Percentiles rank a stretch among this genome's conserved stretches.
These are phyloP conservation scores for Posidonia oceanica DNA, from an alignment of 116 monocot genomes.

Conservation along the genomic window DNA sequence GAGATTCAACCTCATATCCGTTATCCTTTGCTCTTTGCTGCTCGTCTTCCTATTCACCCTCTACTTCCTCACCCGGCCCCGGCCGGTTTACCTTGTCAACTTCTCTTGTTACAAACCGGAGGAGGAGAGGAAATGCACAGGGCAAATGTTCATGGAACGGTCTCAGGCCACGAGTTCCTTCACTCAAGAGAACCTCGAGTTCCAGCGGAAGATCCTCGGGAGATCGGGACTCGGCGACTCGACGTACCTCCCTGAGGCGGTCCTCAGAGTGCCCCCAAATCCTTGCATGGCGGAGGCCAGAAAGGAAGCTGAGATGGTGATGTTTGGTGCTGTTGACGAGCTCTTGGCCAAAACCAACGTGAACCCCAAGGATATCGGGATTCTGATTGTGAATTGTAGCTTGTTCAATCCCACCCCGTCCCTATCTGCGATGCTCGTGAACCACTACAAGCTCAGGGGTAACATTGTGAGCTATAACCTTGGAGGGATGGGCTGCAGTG, in stretches of 20 bases:
- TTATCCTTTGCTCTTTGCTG: slow-evolving; percentile 44
- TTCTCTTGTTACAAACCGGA: slow-evolving; percentile 78
- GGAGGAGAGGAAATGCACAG: slow-evolving; percentile 33
- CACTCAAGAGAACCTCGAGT: slow-evolving; percentile 51
- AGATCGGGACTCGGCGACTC: slow-evolving; percentile 60
- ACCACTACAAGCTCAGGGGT: slow-evolving; percentile 72
- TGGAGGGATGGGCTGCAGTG: slow-evolving; percentile 85
- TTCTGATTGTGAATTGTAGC: slow-evolving; percentile 67
- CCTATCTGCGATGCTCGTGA: slow-evolving; percentile 72
- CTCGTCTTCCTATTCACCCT: slow-evolving; percentile 67
- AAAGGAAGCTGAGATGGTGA: slow-evolving; percentile 56
- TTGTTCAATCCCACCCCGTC: slow-evolving; percentile 83
- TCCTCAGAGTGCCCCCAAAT: slow-evolving; percentile 50
- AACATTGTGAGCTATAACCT: slow-evolving; percentile 67
- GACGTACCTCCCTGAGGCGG: slow-evolving; percentile 66
- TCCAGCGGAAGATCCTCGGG: slow-evolving; percentile 66
- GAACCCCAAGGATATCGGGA: slow-evolving; percentile 53
- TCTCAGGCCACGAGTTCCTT: slow-evolving; percentile 34
- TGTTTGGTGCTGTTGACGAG: slow-evolving; percentile 75
- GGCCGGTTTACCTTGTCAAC: slow-evolving; percentile 58
- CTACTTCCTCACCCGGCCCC: slow-evolving; percentile 68
- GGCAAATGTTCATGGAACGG: slow-evolving; percentile 39
- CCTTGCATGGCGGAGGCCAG: slow-evolving; percentile 67
- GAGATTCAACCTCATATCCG: slow-evolving; percentile 48
- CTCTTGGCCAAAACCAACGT: slow-evolving; percentile 49